Base-by-base conservation (phyloP, 2,329 filamentous ascomycete species). In the Gaeumannomyces sp. region DNA sequence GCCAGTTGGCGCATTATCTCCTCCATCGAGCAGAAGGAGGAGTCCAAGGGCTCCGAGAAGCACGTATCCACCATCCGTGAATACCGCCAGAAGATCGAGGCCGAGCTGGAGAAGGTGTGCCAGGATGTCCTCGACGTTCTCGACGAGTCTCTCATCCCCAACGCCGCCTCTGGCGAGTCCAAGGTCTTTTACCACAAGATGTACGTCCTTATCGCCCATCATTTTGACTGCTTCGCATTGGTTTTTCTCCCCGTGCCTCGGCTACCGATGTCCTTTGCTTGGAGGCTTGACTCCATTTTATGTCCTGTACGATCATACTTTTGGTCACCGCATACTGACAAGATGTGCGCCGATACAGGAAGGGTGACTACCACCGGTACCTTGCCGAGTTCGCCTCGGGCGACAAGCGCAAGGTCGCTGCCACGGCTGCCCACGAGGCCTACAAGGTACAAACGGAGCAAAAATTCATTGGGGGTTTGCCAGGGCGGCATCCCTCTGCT, bases 151-250 rank as follows among this genome's bases (percentile, higher is more conserved):
- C 85, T 98, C 76, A 98, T 98, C 77, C 93, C 93, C 80, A 94
- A 95, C 81, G 94, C 94, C 77, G 90, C 95, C 81, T 90, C 92
- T 71, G 94, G 94, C 83, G 94, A 98, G 86, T 97, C 93, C 79
- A 98, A 97, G 89, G 94, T 98, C 78, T 98, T 98, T 82, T 98
- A 98, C 85, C 93, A 97, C 90, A 98, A 98, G 89, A 98, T 98
- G 94, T 97, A 83, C 73, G 91, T 85, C 66, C 70, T 67, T 13
- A 58, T 58, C n/a, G 28, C n/a, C 8, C 10, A 27, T 27, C 4
- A 6, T 11, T n/a, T 8, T 58, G 13, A 6, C 56, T 28, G n/a
- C 19, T 45, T 45, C 16, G 16, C 38, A 16, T 45, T 45, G 14
- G 10, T 8, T 58, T 28, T 28, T 11, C 56, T 16, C 14, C n/a